Conservation (phyloP, 306 rosid species). For the Notholithocarpus densiflorus region DNA sequence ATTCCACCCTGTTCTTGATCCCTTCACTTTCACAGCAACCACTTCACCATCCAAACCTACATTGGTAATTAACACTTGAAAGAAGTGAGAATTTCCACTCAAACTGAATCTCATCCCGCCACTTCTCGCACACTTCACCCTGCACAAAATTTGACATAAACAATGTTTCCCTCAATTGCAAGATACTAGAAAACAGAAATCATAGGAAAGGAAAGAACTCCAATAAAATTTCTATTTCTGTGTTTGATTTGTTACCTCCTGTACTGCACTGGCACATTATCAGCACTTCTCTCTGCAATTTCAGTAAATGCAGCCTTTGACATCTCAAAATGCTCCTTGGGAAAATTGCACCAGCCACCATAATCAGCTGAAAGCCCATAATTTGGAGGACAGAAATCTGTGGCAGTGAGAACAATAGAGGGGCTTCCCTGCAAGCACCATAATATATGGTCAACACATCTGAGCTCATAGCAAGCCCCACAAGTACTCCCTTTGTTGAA, state of each 20-base stretch:
- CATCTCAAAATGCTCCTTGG: slow-evolving; percentile 90
- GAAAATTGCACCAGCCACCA: slow-evolving; percentile 99
- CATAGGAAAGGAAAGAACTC: no score
- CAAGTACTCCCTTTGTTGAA: slow-evolving; percentile 83
- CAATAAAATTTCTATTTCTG: neutral
- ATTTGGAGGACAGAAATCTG: slow-evolving; percentile 97
- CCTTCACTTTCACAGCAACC: slow-evolving; percentile 88
- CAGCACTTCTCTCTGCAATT: slow-evolving; percentile 78
- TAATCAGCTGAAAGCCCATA: slow-evolving; percentile 79
- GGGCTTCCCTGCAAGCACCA: slow-evolving; percentile 96
- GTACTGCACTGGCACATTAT: slow-evolving; percentile 87
- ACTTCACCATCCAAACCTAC: slow-evolving; percentile 92
- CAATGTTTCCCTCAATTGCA: slow-evolving; percentile 6
- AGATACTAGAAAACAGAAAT: neutral
- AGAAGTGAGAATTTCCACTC: slow-evolving; percentile 70
- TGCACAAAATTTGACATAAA: slow-evolving; percentile 32
- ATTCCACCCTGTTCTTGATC: slow-evolving; percentile 94
- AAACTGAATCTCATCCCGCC: slow-evolving; percentile 79
- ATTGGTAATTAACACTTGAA: slow-evolving; percentile 73
- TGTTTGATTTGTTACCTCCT: slow-evolving; percentile 55
- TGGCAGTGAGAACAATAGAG: slow-evolving; percentile 73
- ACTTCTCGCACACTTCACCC: slow-evolving; percentile 77
- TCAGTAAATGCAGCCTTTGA: slow-evolving; percentile 76
- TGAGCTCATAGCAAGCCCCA: slow-evolving; percentile 90
- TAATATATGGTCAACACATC: slow-evolving; percentile 92